Evolutionary conservation across 345 rosid genomes (phyloP), one percentile per base, ranked within the genome.

Genomic region (Populus ilicifolia): DNA sequence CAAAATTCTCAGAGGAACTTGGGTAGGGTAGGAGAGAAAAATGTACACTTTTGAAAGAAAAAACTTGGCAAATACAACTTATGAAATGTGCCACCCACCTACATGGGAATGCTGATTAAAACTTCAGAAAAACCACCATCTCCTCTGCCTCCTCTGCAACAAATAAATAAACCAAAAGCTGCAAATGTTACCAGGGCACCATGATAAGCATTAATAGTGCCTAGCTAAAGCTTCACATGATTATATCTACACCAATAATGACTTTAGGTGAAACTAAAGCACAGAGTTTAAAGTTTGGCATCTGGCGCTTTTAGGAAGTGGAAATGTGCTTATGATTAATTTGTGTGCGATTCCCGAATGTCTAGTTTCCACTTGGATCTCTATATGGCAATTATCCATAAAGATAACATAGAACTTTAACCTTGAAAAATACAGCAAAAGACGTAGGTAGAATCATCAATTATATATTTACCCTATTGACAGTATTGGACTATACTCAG

Each of bases 101-200:
- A 7, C 23, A 30, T 8, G 11, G 30, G 14, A 56, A 44, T 27
- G 25, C 17, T 29, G 69, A 43, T 43, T 14, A 65, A 36, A 39
- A 43, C 41, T 46, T 89, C 81, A 93, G 82, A 93, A 91, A 80
- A 90, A 85, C 92, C 92, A 91, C 96, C 96, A 91, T 82, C 90
- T 89, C 73, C 77, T 84, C 62, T 66, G 85, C 71, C 86, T 79
- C 79, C 78, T 81, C 94, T 90, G 92, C 33, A 76, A 64, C 64
- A 77, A 38, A 78, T 33, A 67, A 8, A 21, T 18, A 67, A 74
- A 70, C 25, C 12, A 17, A 8, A 54, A 44, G 54, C 50, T 14
- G 46, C 36, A 39, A 72, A 33, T 43, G 61, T 67, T 23, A 41
- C 67, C 20, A 14, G 63, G 14, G 44, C 43, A 27, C 8, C 48